Conservation (phyloP, 2,329 filamentous ascomycete genomes). For the Lomentospora prolificans region DNA sequence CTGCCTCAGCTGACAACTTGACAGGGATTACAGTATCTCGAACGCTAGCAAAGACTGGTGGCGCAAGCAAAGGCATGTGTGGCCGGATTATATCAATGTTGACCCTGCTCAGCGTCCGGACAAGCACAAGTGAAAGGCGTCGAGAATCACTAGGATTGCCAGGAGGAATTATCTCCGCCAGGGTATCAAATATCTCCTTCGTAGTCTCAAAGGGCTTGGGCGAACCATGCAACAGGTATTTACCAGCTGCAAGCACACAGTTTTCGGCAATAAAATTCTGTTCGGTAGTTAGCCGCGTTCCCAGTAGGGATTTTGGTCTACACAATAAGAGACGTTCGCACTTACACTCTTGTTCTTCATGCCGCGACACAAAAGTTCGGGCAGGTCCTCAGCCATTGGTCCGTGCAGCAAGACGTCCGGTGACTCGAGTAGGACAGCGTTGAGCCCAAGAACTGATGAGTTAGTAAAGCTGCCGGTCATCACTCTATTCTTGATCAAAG, state of each 20-base stretch:
- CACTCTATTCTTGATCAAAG: slow-evolving; percentile 60
- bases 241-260: slow-evolving; percentile 79
- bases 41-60: slow-evolving; percentile 79
- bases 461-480: slow-evolving; percentile 66
- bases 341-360: slow-evolving; percentile 67
- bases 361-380: slow-evolving; percentile 68
- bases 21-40: slow-evolving; percentile 88
- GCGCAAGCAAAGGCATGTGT: slow-evolving; percentile 70
- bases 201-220: slow-evolving; percentile 64
- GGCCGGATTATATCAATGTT: slow-evolving; percentile 74
- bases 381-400: slow-evolving; percentile 60
- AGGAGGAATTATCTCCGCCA: slow-evolving; percentile 66
- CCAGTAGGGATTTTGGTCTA: not conserved
- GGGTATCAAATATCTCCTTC: slow-evolving; percentile 69
- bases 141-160: slow-evolving; percentile 74
- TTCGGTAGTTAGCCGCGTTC: not conserved
- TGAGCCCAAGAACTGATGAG: slow-evolving; percentile 75
- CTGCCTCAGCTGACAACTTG: slow-evolving; percentile 88
- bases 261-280: slow-evolving; percentile 83
- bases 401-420: slow-evolving; percentile 58
- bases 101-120: slow-evolving; percentile 73
- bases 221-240: slow-evolving; percentile 67
- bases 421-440: slow-evolving; percentile 78
- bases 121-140: slow-evolving; percentile 74
- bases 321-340: slow-evolving; percentile 16